phyloP scores from a whole-genome alignment of 306 rosid genomes.

The Quercus suber region DNA sequence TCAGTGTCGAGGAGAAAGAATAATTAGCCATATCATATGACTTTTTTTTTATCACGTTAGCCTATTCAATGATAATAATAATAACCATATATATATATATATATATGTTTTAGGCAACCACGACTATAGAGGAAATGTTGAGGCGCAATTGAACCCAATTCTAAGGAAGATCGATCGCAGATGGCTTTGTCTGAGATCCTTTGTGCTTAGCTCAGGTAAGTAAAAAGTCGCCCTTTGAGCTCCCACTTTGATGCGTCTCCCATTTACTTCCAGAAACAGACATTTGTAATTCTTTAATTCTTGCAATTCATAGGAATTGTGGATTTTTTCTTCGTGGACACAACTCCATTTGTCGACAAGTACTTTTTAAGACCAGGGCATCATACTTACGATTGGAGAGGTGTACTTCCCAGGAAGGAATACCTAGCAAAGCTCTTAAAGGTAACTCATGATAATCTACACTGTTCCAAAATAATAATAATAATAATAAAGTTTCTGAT shows the following conservation, averaged over 20 bases:
- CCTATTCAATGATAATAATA: no score
- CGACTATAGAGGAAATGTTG: conserved; percentile 55
- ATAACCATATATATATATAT: no score
- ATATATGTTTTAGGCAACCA: conserved; percentile 51
- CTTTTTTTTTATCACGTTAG: no score
- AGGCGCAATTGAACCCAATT: conserved; percentile 43
- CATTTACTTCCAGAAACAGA: not conserved
- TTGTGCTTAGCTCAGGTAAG: conserved; percentile 45
- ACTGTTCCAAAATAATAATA: no score
- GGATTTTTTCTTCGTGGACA: conserved; percentile 56
- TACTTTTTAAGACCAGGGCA: conserved; percentile 29
- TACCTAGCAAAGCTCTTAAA: conserved; percentile 35
- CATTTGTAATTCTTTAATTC: conserved; percentile 5
- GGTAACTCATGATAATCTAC: conserved; percentile 10
- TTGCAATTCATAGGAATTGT: conserved; percentile 26
- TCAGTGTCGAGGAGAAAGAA: no score
- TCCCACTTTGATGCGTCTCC: not conserved
- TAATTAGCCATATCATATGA: no score
- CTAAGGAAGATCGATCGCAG: conserved; percentile 43
- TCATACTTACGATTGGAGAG: conserved; percentile 47
- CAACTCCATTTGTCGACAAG: conserved; percentile 47
- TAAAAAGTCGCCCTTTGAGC: not conserved
- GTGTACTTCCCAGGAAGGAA: conserved; percentile 30
- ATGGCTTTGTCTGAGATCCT: conserved; percentile 56
- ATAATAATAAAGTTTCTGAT: no score